Conservation (phyloP, 2,329 filamentous ascomycete genomes). For the Fusarium duplospermum region DNA sequence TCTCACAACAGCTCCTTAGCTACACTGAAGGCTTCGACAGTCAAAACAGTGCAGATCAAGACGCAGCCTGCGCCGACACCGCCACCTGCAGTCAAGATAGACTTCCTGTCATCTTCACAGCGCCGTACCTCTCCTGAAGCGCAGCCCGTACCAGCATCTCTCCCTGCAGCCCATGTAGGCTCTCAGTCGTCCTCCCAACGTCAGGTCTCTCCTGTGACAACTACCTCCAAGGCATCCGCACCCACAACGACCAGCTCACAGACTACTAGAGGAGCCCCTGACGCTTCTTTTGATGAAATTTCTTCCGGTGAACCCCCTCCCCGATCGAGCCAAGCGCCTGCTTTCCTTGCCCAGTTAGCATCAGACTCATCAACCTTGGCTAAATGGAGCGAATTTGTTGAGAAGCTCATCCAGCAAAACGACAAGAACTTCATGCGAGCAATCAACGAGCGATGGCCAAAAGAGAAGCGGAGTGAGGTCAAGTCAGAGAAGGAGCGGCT, state of each 20-base stretch:
- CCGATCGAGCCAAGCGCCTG: conserved; percentile 13
- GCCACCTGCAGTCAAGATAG: background rate
- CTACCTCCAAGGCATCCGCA: background rate
- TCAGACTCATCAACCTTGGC: conserved; percentile 49
- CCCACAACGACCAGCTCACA: conserved; percentile 15
- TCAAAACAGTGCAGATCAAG: background rate
- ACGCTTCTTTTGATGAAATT: conserved; percentile 7
- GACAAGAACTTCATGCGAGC: conserved; percentile 60
- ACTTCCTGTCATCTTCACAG: conserved; percentile 20
- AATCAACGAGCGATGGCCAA: conserved; percentile 59
- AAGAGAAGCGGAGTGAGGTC: conserved; percentile 58
- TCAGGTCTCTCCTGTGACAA: conserved; percentile 23
- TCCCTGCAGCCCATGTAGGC: background rate
- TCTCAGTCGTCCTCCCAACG: conserved; percentile 15
- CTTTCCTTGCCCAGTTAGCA: conserved; percentile 46
- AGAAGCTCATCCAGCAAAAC: conserved; percentile 59
- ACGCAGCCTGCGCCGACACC: background rate
- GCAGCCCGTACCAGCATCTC: background rate
- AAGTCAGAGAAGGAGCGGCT: conserved; percentile 63
- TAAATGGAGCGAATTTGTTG: conserved; percentile 52
- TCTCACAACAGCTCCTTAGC: conserved; percentile 39
- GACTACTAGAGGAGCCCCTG: conserved; percentile 6
- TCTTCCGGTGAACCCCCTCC: background rate
- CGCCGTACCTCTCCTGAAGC: conserved; percentile 21
- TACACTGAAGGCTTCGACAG: conserved; percentile 9